A percentile compares a stretch with the other conserved stretches of the same genome.
Conservation (phyloP, 2,329 filamentous ascomycete species). For the Gyromitra esculenta region DNA sequence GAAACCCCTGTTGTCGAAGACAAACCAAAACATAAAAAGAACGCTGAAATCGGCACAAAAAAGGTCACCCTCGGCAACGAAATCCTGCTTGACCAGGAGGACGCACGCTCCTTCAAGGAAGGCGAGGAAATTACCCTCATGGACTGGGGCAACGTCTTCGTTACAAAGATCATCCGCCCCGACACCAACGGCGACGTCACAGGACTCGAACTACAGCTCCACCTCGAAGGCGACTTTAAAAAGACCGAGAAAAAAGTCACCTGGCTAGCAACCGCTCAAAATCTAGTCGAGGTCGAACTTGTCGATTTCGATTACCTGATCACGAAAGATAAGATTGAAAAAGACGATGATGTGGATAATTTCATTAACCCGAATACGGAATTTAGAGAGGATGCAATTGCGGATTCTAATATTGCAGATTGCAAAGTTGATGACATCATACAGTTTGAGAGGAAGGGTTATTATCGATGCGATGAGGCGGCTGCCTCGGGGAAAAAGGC, state of each 20-base stretch:
- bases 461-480: conserved; percentile 81
- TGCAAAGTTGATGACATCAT: conserved; percentile 91
- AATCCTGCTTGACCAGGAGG: conserved; percentile 84
- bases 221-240: conserved; percentile 86
- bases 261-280: conserved; percentile 83
- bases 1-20: conserved; percentile 73
- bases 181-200: conserved; percentile 70
- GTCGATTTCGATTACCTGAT: conserved; percentile 96
- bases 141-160: conserved; percentile 93
- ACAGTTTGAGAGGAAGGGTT: conserved; percentile 93
- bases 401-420: conserved; percentile 80
- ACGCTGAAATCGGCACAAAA: conserved; percentile 83
- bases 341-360: conserved; percentile 85
- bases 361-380: conserved; percentile 81
- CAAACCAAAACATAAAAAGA: conserved; percentile 89
- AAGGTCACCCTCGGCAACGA: conserved; percentile 80
- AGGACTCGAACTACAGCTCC: conserved; percentile 80
- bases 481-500: conserved; percentile 69
- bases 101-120: conserved; percentile 80
- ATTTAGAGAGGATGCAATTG: conserved; percentile 76
- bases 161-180: conserved; percentile 71
- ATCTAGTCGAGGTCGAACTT: conserved; percentile 81
- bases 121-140: conserved; percentile 95
- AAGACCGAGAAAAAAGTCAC: conserved; percentile 96
- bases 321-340: conserved; percentile 91